Conservation (phyloP, 2,329 filamentous ascomycete genomes). For the Aspergillus pseudoglaucus region DNA sequence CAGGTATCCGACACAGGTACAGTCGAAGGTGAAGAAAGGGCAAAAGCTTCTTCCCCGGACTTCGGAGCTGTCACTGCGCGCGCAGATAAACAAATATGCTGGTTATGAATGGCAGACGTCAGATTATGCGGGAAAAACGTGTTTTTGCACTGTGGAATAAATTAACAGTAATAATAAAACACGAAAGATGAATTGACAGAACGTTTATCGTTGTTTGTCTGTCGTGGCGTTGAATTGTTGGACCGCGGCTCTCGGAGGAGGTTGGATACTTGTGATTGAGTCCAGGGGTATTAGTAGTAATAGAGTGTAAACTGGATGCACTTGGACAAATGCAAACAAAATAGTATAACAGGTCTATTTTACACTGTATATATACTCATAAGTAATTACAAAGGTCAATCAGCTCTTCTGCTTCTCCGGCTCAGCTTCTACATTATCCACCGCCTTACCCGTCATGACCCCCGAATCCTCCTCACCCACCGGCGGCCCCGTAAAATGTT, state of each 20-base stretch:
- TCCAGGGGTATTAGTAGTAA: neutral
- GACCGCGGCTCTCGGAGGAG: constrained; percentile 29
- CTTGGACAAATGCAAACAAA: neutral
- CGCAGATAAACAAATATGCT: too few relatives aligned
- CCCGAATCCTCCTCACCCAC: constrained; percentile 24
- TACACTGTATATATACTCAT: neutral
- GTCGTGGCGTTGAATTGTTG: constrained; percentile 10
- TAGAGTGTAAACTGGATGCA: constrained; percentile 3
- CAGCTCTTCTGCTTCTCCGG: neutral
- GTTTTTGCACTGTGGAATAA: too few relatives aligned
- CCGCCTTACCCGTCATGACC: constrained; percentile 26
- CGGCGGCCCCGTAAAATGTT: constrained; percentile 57
- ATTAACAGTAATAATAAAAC: too few relatives aligned
- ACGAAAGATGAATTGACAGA: neutral
- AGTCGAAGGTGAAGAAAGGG: neutral
- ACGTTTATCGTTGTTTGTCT: constrained; percentile 2
- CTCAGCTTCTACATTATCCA: constrained; percentile 24
- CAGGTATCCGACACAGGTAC: neutral
- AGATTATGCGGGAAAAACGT: too few relatives aligned
- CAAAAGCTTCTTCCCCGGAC: constrained; percentile 13
- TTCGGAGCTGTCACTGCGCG: constrained; percentile 1
- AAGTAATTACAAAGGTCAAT: too few relatives aligned
- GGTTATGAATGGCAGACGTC: too few relatives aligned
- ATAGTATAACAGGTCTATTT: neutral
- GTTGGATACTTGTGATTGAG: constrained; percentile 24